Evolutionary conservation across 2,329 filamentous ascomycete species (phyloP).

Genomic region (Monilinia fructigena): DNA sequence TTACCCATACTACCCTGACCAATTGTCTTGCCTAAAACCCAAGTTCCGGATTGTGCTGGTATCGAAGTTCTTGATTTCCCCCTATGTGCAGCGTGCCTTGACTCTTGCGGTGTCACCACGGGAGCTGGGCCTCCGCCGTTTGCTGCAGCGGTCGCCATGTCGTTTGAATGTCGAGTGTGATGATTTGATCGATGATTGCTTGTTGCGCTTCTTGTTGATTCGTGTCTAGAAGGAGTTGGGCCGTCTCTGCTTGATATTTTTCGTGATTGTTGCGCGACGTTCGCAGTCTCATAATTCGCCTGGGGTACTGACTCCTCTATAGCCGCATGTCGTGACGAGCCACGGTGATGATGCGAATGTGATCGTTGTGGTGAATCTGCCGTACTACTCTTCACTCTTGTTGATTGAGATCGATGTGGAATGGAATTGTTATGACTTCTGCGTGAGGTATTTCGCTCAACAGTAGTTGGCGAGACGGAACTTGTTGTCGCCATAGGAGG

Average conservation of each 20-base stretch:
- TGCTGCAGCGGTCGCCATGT: slow-evolving; percentile 49
- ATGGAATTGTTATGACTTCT: slow-evolving; percentile 35
- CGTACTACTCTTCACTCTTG: slow-evolving; percentile 30
- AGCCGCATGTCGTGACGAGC: slow-evolving; percentile 44
- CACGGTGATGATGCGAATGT: slow-evolving; percentile 37
- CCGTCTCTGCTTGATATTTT: slow-evolving; percentile 39
- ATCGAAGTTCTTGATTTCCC: slow-evolving; percentile 74
- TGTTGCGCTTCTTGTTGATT: slow-evolving; percentile 43
- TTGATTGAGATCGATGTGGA: slow-evolving; percentile 37
- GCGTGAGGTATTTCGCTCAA: slow-evolving; percentile 32
- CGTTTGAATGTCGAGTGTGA: slow-evolving; percentile 42
- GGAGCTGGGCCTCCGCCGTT: slow-evolving; percentile 55
- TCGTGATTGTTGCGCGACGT: slow-evolving; percentile 50
- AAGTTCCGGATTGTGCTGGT: slow-evolving; percentile 85
- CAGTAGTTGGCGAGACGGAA: slow-evolving; percentile 31
- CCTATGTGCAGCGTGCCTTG: slow-evolving; percentile 49
- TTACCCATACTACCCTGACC: slow-evolving; percentile 99
- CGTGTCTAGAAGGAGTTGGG: slow-evolving; percentile 31
- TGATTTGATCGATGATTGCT: slow-evolving; percentile 40
- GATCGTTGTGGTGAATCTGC: slow-evolving; percentile 33
- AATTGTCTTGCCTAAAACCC: slow-evolving; percentile 94
- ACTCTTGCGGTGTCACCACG: slow-evolving; percentile 50
- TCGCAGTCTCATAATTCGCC: slow-evolving; percentile 71
- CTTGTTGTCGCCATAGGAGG: slow-evolving; percentile 33
- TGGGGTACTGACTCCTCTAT: slow-evolving; percentile 51